Evolutionary conservation across 2,329 filamentous ascomycete genomes (phyloP).

Genomic region (Akanthomyces lecanii): DNA sequence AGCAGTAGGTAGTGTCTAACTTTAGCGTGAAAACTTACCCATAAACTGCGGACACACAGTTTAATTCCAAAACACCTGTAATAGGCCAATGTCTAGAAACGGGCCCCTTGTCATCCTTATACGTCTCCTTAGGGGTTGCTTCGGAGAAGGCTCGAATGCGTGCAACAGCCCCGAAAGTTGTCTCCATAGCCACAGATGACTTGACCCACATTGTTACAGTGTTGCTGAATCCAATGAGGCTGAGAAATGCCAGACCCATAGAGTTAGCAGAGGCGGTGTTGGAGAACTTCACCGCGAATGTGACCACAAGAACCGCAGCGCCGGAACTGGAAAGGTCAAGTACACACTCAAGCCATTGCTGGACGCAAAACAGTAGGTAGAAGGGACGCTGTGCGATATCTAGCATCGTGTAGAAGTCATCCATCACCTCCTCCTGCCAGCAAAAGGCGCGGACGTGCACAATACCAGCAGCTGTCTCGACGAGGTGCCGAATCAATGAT

Average conservation of each 20-base stretch:
- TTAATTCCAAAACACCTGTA: neutral
- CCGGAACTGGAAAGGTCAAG: slow-evolving; percentile 34
- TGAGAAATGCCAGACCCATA: slow-evolving; percentile 1
- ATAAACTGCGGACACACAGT: neutral
- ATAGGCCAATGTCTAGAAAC: neutral
- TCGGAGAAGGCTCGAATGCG: neutral
- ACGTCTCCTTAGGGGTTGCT: neutral
- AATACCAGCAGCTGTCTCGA: too few species aligned
- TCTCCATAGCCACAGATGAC: neutral
- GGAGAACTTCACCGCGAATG: neutral
- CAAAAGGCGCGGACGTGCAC: too few species aligned
- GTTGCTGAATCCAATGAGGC: neutral
- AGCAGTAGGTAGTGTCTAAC: too few species aligned
- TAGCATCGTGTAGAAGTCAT: too few species aligned
- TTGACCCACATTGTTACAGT: neutral
- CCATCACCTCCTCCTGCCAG: too few species aligned
- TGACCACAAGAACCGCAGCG: neutral
- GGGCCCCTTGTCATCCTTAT: neutral
- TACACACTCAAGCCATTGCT: slow-evolving; percentile 50
- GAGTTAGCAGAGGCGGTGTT: neutral
- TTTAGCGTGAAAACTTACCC: neutral
- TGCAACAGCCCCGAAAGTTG: neutral
- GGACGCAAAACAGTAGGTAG: slow-evolving; percentile 50
- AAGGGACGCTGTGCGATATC: slow-evolving; percentile 49
- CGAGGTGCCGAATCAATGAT: too few species aligned